A percentile compares a stretch with the other conserved stretches of the same genome.
These are phyloP conservation scores for Colletotrichum brevisporum DNA, from an alignment of 2,329 filamentous ascomycete species.

Conservation along the genomic window DNA sequence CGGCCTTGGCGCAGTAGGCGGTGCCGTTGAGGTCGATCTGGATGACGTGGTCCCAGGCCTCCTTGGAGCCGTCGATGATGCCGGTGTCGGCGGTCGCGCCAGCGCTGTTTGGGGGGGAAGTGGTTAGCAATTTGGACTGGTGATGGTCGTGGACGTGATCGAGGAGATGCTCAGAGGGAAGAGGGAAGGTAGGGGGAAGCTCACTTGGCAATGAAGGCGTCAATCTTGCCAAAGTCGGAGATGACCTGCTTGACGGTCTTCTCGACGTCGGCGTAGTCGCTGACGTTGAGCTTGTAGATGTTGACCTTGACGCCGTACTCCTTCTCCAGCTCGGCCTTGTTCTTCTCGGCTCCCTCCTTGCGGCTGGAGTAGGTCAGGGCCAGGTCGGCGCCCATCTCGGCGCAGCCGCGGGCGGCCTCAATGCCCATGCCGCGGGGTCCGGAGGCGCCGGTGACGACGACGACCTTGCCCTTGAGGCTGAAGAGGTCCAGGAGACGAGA, in stretches of 20 bases:
- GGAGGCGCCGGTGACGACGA: slow-evolving; percentile 78
- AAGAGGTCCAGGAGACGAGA: slow-evolving; percentile 75
- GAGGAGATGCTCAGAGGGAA: not conserved
- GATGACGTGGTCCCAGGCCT: slow-evolving; percentile 77
- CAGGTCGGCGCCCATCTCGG: slow-evolving; percentile 79
- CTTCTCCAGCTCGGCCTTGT: slow-evolving; percentile 74
- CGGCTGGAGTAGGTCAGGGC: slow-evolving; percentile 81
- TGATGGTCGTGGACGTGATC: not conserved
- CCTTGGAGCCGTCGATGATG: slow-evolving; percentile 76
- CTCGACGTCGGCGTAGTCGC: slow-evolving; percentile 65
- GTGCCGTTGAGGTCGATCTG: slow-evolving; percentile 76
- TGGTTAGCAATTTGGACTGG: slow-evolving; percentile 18
- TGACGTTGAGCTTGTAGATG: slow-evolving; percentile 73
- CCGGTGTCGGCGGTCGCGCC: slow-evolving; percentile 78
- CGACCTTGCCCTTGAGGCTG: slow-evolving; percentile 80
- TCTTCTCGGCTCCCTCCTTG: slow-evolving; percentile 76
- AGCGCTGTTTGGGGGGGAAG: slow-evolving; percentile 56
- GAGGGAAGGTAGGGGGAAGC: slow-evolving; percentile 50
- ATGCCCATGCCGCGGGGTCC: slow-evolving; percentile 80
- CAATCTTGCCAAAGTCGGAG: slow-evolving; percentile 80
- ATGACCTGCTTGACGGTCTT: slow-evolving; percentile 74
- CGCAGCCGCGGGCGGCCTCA: slow-evolving; percentile 76
- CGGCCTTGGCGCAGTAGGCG: slow-evolving; percentile 78
- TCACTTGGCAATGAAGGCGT: slow-evolving; percentile 82
- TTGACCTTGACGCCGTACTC: slow-evolving; percentile 78